Evolutionary conservation across 2,329 filamentous ascomycete genomes (phyloP), one percentile per base, ranked within the genome.

Genomic region (Aspergillus hiratsukae): DNA sequence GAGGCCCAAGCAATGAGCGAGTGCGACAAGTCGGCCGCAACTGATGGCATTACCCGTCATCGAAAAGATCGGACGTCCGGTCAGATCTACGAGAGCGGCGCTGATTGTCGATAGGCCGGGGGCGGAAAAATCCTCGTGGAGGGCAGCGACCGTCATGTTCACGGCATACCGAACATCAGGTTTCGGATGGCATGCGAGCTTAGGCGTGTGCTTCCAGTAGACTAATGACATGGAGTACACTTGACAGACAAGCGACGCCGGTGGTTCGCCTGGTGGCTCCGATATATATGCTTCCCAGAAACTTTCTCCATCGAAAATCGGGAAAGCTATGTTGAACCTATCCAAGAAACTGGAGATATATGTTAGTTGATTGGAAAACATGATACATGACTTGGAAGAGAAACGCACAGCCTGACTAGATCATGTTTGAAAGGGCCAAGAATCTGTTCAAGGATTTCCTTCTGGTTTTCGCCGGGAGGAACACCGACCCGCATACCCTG

Each of bases 131-230:
- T 86, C 79, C 56, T 87, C 83, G 59, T 85, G 83, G 3, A 85
- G 73, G 1, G 83, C 82, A 52, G 83, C 82, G 21, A 80, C 82
- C 6, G 83, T 83, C 56, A 85, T 77, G 56, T 87, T 87, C 78
- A 85, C 85, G 8, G 83, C 80, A 65, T 84, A 87, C 48, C 83
- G 79, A 43, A 78, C 75, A 63, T 87, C 83, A 0, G 84, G 83
- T 49, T 80, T 76, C 4, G 79, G 76, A 56, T 81, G 77, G 4
- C 70, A 69, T 4, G 72, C 70, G 3, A 81, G 65, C 3, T 74
- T 69, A 0, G 74, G 74, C 0, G 78, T 79, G 52, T 78, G 76
- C 27, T 77, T 75, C 84, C 84, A 87, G 62, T 82, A 85, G 3
- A 82, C 76, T 3, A 85, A 66, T 0, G 81, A 79, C 63, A 83